Evolutionary conservation across 345 rosid species (phyloP).

Genomic region (Clarkia xantiana): DNA sequence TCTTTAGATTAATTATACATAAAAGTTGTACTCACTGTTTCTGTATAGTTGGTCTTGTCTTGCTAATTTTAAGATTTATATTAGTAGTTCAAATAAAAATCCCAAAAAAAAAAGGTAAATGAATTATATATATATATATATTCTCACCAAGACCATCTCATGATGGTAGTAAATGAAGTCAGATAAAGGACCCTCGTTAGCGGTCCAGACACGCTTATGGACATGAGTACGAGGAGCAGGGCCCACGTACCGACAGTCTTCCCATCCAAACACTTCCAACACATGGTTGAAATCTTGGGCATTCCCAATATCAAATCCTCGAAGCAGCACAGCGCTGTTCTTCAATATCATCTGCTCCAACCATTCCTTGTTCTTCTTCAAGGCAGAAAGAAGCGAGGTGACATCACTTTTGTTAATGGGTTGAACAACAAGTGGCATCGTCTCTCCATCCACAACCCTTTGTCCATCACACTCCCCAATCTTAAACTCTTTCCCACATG

Average conservation of each 20-base stretch:
- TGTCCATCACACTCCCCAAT: constrained; percentile 48
- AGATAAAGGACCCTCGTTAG: constrained; percentile 60
- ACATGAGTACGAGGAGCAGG: constrained; percentile 48
- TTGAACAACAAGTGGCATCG: constrained; percentile 34
- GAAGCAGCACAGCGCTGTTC: constrained; percentile 43
- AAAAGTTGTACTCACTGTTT: too few species aligned
- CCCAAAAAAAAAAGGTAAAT: background rate
- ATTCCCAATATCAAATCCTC: constrained; percentile 36
- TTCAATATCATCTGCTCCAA: constrained; percentile 44
- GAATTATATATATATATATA: background rate
- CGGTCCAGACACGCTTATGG: constrained; percentile 50
- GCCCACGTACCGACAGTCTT: constrained; percentile 39
- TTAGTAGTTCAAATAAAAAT: background rate
- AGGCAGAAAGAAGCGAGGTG: constrained; percentile 19
- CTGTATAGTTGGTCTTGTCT: too few species aligned
- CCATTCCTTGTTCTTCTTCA: constrained; percentile 36
- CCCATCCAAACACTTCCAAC: constrained; percentile 43
- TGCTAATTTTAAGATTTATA: too few species aligned
- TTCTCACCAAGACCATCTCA: constrained; percentile 46
- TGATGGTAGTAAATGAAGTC: constrained; percentile 60
- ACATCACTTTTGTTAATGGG: constrained; percentile 20
- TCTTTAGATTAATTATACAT: too few species aligned
- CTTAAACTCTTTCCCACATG: constrained; percentile 39
- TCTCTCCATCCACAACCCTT: constrained; percentile 49
- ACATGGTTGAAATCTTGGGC: constrained; percentile 45